Conservation (phyloP, 108 stramenopile genomes). For the Chaetoceros muelleri region DNA sequence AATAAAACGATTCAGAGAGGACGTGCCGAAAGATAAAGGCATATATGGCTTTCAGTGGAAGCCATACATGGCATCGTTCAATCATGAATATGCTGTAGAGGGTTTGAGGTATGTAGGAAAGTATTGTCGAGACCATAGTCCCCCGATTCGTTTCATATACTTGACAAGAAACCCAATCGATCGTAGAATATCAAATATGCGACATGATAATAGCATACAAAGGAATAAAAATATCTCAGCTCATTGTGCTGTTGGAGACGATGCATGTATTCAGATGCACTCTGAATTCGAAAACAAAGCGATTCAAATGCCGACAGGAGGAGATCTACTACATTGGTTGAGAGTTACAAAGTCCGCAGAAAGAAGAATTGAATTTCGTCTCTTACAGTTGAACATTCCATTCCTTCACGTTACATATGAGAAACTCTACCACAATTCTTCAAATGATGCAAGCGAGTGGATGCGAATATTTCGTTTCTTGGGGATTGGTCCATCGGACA, state of each 20-base stretch:
- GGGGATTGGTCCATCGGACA: constrained; percentile 6
- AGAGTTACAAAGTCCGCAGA: background rate
- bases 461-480: constrained; percentile 5
- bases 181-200: background rate
- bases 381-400: background rate
- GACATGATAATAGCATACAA: background rate
- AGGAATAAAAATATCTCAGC: background rate
- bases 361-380: background rate
- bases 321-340: background rate
- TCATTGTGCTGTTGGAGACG: constrained; percentile 6
- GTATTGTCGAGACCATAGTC: background rate
- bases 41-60: background rate
- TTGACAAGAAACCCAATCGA: constrained; percentile 1
- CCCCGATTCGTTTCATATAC: background rate
- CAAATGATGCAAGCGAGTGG: constrained; percentile 6
- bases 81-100: background rate
- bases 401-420: constrained; percentile 5
- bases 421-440: background rate
- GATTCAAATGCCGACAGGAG: background rate
- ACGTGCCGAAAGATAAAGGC: background rate
- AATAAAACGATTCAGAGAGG: background rate
- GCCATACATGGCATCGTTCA: background rate
- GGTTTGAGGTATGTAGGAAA: background rate
- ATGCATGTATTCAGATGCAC: background rate
- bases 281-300: background rate